Conservation (phyloP, 768 basidiomycete species). For the Dentipellis sp. region DNA sequence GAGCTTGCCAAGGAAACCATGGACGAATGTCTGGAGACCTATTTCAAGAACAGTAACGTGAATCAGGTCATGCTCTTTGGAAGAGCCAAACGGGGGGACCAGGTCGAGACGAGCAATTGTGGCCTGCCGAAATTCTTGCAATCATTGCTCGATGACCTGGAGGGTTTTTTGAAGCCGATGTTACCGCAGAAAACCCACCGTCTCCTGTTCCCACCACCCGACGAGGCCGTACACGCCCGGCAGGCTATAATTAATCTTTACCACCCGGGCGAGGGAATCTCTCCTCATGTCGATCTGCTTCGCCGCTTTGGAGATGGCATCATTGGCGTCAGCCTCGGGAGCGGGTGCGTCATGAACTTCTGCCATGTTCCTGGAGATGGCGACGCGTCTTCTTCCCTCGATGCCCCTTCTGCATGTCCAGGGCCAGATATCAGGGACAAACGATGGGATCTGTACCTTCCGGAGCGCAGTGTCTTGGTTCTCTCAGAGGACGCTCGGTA, state of each 20-base stretch:
- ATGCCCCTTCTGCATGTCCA: background rate
- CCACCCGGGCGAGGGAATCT: conserved; percentile 81
- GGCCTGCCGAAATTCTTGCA: conserved; percentile 51
- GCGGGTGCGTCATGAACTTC: conserved; percentile 78
- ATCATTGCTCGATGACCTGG: conserved; percentile 42
- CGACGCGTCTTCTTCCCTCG: background rate
- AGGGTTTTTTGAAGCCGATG: conserved; percentile 34
- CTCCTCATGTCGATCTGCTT: conserved; percentile 80
- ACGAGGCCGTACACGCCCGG: conserved; percentile 38
- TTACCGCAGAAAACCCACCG: conserved; percentile 41
- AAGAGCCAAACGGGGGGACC: conserved; percentile 21
- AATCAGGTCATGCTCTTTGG: conserved; percentile 91
- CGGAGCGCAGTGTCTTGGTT: conserved; percentile 67
- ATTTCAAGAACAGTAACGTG: conserved; percentile 38
- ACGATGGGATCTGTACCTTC: conserved; percentile 54
- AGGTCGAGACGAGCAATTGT: conserved; percentile 14
- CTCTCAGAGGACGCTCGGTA: conserved; percentile 79
- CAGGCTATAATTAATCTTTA: conserved; percentile 92
- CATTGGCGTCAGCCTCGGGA: conserved; percentile 75
- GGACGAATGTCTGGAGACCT: conserved; percentile 44
- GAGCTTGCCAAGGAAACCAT: conserved; percentile 42
- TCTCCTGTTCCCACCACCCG: conserved; percentile 49
- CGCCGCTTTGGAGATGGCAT: conserved; percentile 84
- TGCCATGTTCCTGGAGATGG: conserved; percentile 12
- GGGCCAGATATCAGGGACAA: background rate